Evolutionary conservation across 768 basidiomycete species (phyloP).

Genomic region (Rhizopogon roseolus): DNA sequence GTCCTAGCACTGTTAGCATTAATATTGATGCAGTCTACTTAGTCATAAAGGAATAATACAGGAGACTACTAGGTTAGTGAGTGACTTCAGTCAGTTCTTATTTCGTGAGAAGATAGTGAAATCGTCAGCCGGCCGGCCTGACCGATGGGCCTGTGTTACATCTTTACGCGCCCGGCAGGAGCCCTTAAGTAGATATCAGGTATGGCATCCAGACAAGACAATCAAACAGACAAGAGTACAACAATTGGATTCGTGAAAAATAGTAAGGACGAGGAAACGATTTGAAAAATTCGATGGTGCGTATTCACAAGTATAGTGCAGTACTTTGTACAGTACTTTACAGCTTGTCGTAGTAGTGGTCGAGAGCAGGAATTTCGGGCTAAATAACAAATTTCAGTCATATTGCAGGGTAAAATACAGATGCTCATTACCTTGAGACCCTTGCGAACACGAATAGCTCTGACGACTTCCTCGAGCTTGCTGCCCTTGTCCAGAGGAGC

Average conservation of each 20-base stretch:
- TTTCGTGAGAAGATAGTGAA: no score
- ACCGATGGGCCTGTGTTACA: no score
- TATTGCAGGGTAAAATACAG: neutral
- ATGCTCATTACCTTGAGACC: conserved; percentile 73
- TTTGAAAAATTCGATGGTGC: conserved; percentile 6
- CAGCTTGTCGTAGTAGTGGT: conserved; percentile 93
- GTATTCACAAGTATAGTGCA: neutral
- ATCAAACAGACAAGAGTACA: conserved; percentile 9
- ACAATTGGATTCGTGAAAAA: conserved; percentile 3
- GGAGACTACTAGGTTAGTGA: no score
- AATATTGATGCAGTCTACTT: no score
- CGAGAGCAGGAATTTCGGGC: conserved; percentile 81
- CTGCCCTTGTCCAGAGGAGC: conserved; percentile 86
- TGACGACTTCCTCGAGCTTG: conserved; percentile 86
- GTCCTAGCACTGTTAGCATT: neutral
- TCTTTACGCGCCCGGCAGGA: neutral
- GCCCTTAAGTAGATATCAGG: neutral
- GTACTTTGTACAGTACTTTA: conserved; percentile 38
- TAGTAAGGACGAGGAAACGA: conserved; percentile 13
- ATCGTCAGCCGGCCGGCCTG: no score
- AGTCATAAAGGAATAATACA: no score
- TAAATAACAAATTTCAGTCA: conserved; percentile 23
- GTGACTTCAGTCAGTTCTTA: no score
- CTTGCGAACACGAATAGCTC: conserved; percentile 82
- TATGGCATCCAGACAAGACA: neutral